phyloP scores from a whole-genome alignment of 805 yeast species.

The Lachancea sp. region DNA sequence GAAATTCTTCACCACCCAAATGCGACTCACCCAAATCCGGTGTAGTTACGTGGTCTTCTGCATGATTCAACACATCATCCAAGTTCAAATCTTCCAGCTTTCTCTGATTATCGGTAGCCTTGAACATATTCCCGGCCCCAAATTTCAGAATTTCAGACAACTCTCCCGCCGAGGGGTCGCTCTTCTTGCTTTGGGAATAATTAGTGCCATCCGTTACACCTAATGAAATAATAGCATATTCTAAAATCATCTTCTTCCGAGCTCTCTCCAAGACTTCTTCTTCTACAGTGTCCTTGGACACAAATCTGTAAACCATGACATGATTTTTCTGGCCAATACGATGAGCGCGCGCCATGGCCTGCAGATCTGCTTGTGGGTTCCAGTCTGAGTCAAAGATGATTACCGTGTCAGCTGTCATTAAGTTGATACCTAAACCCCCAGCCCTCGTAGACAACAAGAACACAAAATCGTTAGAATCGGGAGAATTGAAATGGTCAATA shows the following conservation, averaged over 20 bases:
- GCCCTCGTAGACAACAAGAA: conserved; percentile 92
- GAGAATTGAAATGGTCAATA: conserved; percentile 94
- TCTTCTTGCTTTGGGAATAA: conserved; percentile 42
- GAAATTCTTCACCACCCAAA: conserved; percentile 94
- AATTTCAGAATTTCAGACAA: conserved; percentile 89
- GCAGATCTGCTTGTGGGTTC: conserved; percentile 99
- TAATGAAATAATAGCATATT: conserved; percentile 91
- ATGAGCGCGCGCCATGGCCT: conserved; percentile 99
- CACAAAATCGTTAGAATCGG: conserved; percentile 85
- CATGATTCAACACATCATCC: conserved; percentile 93
- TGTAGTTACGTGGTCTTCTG: conserved; percentile 94
- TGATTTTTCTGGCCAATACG: conserved; percentile 99
- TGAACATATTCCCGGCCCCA: conserved; percentile 98
- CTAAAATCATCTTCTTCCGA: conserved; percentile 94
- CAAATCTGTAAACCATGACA: conserved; percentile 94
- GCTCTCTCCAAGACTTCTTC: conserved; percentile 97
- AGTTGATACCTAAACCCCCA: conserved; percentile 96
- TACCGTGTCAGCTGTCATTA: conserved; percentile 99
- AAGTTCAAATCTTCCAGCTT: conserved; percentile 90
- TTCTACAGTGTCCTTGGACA: conserved; percentile 96
- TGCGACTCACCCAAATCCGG: conserved; percentile 97
- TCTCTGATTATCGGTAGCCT: conserved; percentile 90
- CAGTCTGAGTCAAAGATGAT: conserved; percentile 97
- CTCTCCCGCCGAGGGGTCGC: conserved; percentile 79
- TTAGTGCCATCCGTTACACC: conserved; percentile 78